phyloP scores from a whole-genome alignment of 148 eudicot species.

The Nyssa sinensis region DNA sequence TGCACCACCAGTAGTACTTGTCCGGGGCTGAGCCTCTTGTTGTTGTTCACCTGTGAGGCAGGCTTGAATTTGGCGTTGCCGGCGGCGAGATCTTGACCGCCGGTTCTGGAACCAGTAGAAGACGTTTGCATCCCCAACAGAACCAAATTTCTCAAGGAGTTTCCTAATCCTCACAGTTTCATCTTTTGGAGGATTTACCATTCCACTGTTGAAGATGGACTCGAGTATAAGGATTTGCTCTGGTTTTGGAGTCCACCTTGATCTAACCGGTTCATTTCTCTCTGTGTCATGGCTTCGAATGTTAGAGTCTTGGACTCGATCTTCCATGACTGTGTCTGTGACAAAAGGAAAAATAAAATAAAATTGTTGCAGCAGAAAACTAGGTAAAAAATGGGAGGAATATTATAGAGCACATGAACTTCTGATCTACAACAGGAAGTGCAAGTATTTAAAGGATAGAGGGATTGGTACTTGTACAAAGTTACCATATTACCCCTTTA shows the following conservation, averaged over 20 bases:
- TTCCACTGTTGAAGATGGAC: constrained; percentile 86
- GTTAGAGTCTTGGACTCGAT: background rate
- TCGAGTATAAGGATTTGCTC: constrained; percentile 86
- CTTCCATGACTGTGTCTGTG: constrained; percentile 14
- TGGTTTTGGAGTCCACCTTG: constrained; percentile 91
- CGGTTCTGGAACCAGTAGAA: constrained; percentile 97
- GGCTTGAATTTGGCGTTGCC: constrained; percentile 76
- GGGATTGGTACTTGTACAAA: background rate
- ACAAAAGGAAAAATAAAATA: background rate
- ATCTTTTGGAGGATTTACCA: constrained; percentile 89
- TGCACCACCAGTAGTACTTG: constrained; percentile 17
- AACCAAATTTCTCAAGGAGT: constrained; percentile 69
- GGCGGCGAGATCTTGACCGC: constrained; percentile 79
- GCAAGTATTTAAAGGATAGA: constrained; percentile 1
- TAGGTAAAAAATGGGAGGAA: background rate
- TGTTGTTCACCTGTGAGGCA: no score
- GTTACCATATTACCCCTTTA: constrained; percentile 6
- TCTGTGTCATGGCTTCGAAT: constrained; percentile 15
- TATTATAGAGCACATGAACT: constrained; percentile 12
- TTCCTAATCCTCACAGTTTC: constrained; percentile 80
- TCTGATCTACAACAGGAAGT: constrained; percentile 4
- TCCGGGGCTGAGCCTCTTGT: background rate
- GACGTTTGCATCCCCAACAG: constrained; percentile 88
- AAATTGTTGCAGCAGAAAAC: constrained; percentile 17
- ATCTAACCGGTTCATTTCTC: constrained; percentile 58